Conservation (phyloP, 202 grass and related monocot genomes). For the Dendrocalamus latiflorus region DNA sequence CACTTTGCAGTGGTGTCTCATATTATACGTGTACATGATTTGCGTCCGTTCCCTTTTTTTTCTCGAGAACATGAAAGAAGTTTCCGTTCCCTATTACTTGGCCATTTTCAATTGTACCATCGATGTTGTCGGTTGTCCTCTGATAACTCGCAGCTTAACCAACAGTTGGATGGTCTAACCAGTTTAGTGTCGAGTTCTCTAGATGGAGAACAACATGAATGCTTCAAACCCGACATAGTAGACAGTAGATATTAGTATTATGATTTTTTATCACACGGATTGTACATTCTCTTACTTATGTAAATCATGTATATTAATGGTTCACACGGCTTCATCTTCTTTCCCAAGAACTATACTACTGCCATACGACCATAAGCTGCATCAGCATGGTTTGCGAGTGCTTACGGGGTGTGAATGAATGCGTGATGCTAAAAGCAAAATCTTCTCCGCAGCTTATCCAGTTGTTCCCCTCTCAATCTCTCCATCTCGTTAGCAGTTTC, state of each 20-base stretch:
- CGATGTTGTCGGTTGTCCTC: background rate
- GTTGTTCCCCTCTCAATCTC: background rate
- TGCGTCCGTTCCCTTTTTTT: background rate
- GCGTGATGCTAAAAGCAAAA: background rate
- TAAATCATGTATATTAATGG: too few species aligned
- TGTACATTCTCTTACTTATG: background rate
- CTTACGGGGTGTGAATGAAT: background rate
- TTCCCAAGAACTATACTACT: background rate
- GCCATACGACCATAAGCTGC: too few species aligned
- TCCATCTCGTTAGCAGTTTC: background rate
- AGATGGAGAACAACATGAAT: background rate
- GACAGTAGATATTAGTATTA: background rate
- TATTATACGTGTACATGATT: too few species aligned
- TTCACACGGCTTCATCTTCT: background rate
- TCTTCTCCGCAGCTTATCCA: background rate
- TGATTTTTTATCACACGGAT: background rate
- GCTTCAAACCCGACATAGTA: background rate
- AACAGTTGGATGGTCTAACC: background rate
- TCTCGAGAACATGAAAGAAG: background rate
- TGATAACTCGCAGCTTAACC: background rate
- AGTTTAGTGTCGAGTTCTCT: background rate
- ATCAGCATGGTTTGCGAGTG: too few species aligned
- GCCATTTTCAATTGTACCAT: background rate
- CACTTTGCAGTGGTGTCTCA: too few species aligned
- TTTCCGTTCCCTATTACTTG: background rate